Conservation (phyloP, 495 filamentous ascomycete genomes). For the Penicillium waksmanii region DNA sequence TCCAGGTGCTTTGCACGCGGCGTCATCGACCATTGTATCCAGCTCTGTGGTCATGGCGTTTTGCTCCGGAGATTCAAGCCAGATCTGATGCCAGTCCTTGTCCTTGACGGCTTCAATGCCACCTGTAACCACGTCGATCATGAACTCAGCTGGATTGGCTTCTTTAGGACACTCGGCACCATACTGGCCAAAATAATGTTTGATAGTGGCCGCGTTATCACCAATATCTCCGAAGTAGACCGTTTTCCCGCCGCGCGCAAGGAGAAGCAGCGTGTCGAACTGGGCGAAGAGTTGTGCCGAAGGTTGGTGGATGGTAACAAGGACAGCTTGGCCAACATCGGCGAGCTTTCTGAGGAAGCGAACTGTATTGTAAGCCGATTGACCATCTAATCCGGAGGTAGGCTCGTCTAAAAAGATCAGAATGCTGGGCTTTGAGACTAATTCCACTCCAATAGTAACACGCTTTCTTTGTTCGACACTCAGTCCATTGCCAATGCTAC, state of each 20-base stretch:
- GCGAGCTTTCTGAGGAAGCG: slow-evolving; percentile 67
- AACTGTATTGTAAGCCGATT: slow-evolving; percentile 66
- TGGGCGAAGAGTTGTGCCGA: slow-evolving; percentile 70
- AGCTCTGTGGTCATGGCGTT: slow-evolving; percentile 53
- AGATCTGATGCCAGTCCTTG: slow-evolving; percentile 66
- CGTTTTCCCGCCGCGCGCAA: slow-evolving; percentile 69
- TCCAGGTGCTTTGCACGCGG: slow-evolving; percentile 35
- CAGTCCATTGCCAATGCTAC: slow-evolving; percentile 54
- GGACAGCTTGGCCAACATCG: slow-evolving; percentile 67
- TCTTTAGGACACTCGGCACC: slow-evolving; percentile 73
- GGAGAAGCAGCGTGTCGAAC: slow-evolving; percentile 71
- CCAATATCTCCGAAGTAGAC: slow-evolving; percentile 74
- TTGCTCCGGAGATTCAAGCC: slow-evolving; percentile 61
- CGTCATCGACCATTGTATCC: slow-evolving; percentile 52
- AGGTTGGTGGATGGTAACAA: slow-evolving; percentile 80
- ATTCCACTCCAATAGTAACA: slow-evolving; percentile 56
- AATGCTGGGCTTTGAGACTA: slow-evolving; percentile 66
- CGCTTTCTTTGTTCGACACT: slow-evolving; percentile 65
- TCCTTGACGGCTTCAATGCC: slow-evolving; percentile 33
- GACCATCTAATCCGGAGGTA: slow-evolving; percentile 69
- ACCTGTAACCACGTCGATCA: slow-evolving; percentile 77
- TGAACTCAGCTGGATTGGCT: slow-evolving; percentile 86
- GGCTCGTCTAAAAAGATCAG: slow-evolving; percentile 80
- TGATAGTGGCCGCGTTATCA: slow-evolving; percentile 51
- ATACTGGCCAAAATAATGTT: slow-evolving; percentile 77